Evolutionary conservation across 2,329 filamentous ascomycete genomes (phyloP).

Genomic region (Knufia petricola): DNA sequence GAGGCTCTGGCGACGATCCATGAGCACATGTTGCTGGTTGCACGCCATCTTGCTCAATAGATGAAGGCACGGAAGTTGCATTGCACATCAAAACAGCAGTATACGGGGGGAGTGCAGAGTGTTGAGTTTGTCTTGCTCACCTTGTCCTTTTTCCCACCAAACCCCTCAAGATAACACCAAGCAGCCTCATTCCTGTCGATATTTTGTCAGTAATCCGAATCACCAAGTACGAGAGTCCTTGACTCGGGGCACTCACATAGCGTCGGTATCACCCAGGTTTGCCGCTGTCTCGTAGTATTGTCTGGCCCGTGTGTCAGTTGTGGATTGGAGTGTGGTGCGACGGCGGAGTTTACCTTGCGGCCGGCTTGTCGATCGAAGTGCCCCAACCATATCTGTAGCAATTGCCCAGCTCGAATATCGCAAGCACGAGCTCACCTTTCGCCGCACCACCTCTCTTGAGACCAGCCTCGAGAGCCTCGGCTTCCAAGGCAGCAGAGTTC

Average conservation of each 20-base stretch:
- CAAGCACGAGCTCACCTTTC: constrained; percentile 90
- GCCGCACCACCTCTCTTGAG: constrained; percentile 88
- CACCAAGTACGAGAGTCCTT: neutral
- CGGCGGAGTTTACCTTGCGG: constrained; percentile 44
- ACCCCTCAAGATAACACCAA: constrained; percentile 95
- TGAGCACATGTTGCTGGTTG: neutral
- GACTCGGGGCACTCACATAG: constrained; percentile 28
- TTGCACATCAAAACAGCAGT: too few species aligned
- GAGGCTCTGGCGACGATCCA: neutral
- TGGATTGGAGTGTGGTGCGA: neutral
- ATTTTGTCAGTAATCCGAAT: neutral
- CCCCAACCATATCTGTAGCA: constrained; percentile 92
- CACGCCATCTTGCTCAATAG: too few species aligned
- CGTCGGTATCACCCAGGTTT: constrained; percentile 90
- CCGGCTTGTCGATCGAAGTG: constrained; percentile 71
- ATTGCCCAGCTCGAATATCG: constrained; percentile 76
- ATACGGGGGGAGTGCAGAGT: constrained; percentile 3
- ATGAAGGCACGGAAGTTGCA: too few species aligned
- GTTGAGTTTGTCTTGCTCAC: constrained; percentile 46
- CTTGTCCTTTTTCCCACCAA: constrained; percentile 97
- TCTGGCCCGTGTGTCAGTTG: constrained; percentile 24
- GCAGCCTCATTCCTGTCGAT: constrained; percentile 76
- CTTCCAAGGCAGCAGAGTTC: constrained; percentile 80
- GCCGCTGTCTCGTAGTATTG: constrained; percentile 97
- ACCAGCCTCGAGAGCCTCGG: constrained; percentile 72